Evolutionary conservation across 768 basidiomycete genomes (phyloP), one percentile per base, ranked within the genome.

Genomic region (Termitomyces sp.): DNA sequence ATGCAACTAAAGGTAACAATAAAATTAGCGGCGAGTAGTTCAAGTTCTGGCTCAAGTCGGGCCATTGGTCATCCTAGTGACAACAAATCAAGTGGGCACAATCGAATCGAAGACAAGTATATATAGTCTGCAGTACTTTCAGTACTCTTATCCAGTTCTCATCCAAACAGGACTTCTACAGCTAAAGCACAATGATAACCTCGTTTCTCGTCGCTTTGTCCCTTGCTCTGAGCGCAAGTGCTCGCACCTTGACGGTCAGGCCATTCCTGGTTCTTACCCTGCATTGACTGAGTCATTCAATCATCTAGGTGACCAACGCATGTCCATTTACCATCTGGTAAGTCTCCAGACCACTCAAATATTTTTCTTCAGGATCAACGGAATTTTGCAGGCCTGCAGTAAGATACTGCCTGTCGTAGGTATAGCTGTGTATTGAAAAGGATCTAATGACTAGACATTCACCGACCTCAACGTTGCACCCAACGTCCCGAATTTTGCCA

Each of bases 301-400:
- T 28, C 2, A 28, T 32, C 16, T 28, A 54, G 53, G 38, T 55
- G 8, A 39, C 24, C 39, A 55, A 55, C 24, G 52, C 39, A 18
- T 55, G 53, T 16, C 24, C 53, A n/a, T 55, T 55, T 15, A 55
- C 39, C 20, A 40, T 55, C 24, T 55, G 53, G 38, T 55, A 40
- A 40, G 53, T 5, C 9, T 28, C 2, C 16, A 5, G 16, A n/a
- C 6, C 2, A 4, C 18, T 13, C 8, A 12, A 54, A 4, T 4
- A 16, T 36, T 22, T 39, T 39, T 0, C 1, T 9, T 4, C 36
- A 13, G 9, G 4, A 16, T 16, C 5, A 53, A 54, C 22, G 5
- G 22, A 13, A 39, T 16, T 20, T 22, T 28, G 3, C 12, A 53
- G 51, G 52, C 52, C 52, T 55, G 38, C 53, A 28, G 53, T 40